Base-by-base conservation (phyloP, 73 alveolate species). In the Breviolum minutum region DNA sequence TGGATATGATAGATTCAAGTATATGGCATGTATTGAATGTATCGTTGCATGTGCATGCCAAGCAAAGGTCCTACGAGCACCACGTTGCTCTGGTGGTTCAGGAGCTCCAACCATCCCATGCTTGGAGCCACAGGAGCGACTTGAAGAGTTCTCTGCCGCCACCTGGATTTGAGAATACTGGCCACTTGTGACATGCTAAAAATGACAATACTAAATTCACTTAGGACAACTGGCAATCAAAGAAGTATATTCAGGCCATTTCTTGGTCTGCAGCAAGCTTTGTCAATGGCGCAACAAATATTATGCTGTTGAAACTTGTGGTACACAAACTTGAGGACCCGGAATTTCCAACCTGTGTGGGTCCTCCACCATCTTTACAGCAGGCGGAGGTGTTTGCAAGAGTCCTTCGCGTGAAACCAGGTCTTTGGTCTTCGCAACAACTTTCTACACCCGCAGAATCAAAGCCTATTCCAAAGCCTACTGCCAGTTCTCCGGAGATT, bases 301-400 rank as follows among this genome's bases (percentile, higher is more conserved):
- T 40, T 40, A 40, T 40, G 54, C 54, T 2, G 54, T 40, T 40
- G 54, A 40, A 40, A 2, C 3, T 40, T 40, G 54, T 40, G 54
- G 54, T 40, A 0, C 54, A 40, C 54, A n/a, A n/a, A n/a, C 3
- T 40, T 40, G 54, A 40, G 54, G 54, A 0, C 54, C 54, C 54
- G 3, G 54, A 40, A 40, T 2, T 40, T 40, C 54, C 54, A 17
- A 71, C 96, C 96, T 68, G 64, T 90, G 97, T 24, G 97, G 97
- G 24, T 90, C 97, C 29, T 62, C 97, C 24, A 54, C 22, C 54
- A 90, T 60, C 88, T 73, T 27, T 32, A 90, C 97, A 54, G 30
- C 66, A 6, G 97, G 97, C 13, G 88, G 97, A 11, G 97, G 97
- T 30, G 97, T 66, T 32, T 71, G 88, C 76, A 90, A 63, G 29